These are phyloP conservation scores for Colletotrichum plurivorum DNA, from an alignment of 2,329 filamentous ascomycete genomes.

Conservation along the genomic window DNA sequence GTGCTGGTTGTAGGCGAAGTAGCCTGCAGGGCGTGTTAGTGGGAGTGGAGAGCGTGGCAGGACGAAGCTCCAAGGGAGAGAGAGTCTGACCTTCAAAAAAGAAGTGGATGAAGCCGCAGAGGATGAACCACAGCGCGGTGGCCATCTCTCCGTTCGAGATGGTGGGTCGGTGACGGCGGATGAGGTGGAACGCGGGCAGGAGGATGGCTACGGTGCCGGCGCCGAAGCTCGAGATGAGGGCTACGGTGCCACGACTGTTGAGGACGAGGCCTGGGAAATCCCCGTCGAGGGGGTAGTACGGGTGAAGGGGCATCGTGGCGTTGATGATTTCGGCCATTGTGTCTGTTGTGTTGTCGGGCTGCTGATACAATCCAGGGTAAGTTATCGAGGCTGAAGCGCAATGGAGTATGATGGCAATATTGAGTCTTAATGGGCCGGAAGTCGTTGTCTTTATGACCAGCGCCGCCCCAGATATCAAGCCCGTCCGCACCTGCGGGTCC, in stretches of 20 bases:
- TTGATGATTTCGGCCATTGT: slow-evolving; percentile 17
- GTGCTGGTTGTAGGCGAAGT: slow-evolving; percentile 61
- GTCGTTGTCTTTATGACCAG: neutral
- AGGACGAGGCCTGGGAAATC: slow-evolving; percentile 74
- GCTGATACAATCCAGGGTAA: too few species aligned
- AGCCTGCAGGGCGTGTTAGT: slow-evolving; percentile 53
- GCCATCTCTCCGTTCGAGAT: slow-evolving; percentile 68
- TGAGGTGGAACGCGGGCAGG: slow-evolving; percentile 65
- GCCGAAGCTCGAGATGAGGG: slow-evolving; percentile 73
- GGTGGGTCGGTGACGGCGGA: slow-evolving; percentile 66
- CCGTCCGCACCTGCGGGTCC: too few species aligned
- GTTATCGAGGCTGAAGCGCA: too few species aligned
- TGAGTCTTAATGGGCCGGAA: neutral
- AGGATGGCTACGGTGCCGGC: slow-evolving; percentile 71
- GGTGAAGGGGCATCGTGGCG: slow-evolving; percentile 60
- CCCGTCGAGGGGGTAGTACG: slow-evolving; percentile 79
- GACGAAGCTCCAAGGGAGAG: too few species aligned
- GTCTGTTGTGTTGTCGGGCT: too few species aligned
- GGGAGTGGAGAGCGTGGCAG: too few species aligned
- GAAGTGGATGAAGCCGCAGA: slow-evolving; percentile 71
- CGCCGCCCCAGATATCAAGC: neutral
- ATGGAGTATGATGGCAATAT: neutral
- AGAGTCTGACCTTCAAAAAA: slow-evolving; percentile 56
- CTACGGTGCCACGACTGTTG: slow-evolving; percentile 73
- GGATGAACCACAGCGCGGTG: slow-evolving; percentile 81